Conservation (phyloP, 305 asterid genomes). For the Fraxinus floribunda region DNA sequence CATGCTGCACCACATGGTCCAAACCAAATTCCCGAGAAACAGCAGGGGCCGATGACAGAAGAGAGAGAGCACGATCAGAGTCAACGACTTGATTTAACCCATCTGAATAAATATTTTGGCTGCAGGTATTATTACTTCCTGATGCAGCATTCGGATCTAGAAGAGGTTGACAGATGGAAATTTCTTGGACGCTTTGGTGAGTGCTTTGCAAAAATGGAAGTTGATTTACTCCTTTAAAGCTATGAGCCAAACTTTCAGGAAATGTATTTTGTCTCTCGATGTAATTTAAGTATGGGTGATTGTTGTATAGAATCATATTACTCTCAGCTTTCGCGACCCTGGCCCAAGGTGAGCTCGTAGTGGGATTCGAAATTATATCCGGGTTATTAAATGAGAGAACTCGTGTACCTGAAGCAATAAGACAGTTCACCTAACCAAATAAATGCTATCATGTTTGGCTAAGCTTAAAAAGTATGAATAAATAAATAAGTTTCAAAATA, state of each 20-base stretch:
- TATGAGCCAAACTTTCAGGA: constrained; percentile 28
- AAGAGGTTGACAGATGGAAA: constrained; percentile 34
- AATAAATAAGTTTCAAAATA: neutral
- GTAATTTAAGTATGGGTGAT: constrained; percentile 29
- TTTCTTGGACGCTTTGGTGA: constrained; percentile 19
- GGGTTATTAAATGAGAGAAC: constrained; percentile 38
- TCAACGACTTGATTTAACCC: constrained; percentile 38
- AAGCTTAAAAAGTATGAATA: neutral
- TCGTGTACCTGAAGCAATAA: constrained; percentile 32
- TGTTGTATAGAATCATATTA: constrained; percentile 27
- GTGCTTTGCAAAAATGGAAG: constrained; percentile 41
- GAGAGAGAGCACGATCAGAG: constrained; percentile 60
- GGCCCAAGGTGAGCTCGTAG: constrained; percentile 37
- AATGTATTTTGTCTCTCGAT: constrained; percentile 28
- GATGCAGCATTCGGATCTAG: constrained; percentile 34
- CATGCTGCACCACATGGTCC: constrained; percentile 40
- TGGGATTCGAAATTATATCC: constrained; percentile 31
- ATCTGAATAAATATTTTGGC: constrained; percentile 39
- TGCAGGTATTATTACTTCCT: constrained; percentile 20
- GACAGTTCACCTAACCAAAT: neutral
- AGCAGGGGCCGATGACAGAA: constrained; percentile 56
- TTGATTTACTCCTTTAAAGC: constrained; percentile 35
- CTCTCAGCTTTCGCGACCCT: constrained; percentile 30
- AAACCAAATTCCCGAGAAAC: constrained; percentile 45
- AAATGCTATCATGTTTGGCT: neutral